These are phyloP conservation scores for Olyra latifolia DNA, from an alignment of 176 grass and related monocot species.

Conservation along the genomic window DNA sequence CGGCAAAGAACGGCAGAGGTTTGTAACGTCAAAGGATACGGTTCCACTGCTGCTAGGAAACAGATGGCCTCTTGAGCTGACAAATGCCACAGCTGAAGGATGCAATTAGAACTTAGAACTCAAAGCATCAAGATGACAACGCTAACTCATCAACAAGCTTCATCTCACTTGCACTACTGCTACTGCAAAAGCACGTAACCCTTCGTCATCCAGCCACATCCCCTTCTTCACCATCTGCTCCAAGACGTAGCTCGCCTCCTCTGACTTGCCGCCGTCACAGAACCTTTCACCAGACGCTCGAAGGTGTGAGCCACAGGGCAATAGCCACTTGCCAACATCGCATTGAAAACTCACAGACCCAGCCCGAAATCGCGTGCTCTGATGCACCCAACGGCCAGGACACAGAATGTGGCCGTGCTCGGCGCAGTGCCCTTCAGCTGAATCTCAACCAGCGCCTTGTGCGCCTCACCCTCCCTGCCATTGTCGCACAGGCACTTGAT, in stretches of 20 bases:
- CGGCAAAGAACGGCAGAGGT: too few species aligned
- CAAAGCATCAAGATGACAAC: background rate
- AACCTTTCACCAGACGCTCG: slow-evolving; percentile 27
- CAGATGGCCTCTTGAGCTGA: background rate
- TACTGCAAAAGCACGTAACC: slow-evolving; percentile 23
- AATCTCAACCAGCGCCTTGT: slow-evolving; percentile 66
- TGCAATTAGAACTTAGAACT: background rate
- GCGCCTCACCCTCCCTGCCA: slow-evolving; percentile 53
- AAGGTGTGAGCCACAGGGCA: slow-evolving; percentile 36
- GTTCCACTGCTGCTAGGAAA: too few species aligned
- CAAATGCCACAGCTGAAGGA: background rate
- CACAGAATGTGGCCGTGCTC: slow-evolving; percentile 53
- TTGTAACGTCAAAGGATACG: too few species aligned
- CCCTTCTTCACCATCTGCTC: slow-evolving; percentile 52
- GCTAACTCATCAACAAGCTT: slow-evolving; percentile 13
- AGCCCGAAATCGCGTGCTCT: slow-evolving; percentile 44
- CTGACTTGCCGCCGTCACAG: slow-evolving; percentile 25
- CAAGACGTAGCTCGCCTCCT: slow-evolving; percentile 61
- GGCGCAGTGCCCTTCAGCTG: slow-evolving; percentile 56
- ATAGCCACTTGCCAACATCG: slow-evolving; percentile 59
- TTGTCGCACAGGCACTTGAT: slow-evolving; percentile 59
- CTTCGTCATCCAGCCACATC: slow-evolving; percentile 18
- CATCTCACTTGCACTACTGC: background rate
- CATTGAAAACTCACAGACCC: slow-evolving; percentile 47
- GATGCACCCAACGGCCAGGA: slow-evolving; percentile 67